Conservation (phyloP, 2,329 filamentous ascomycete genomes). For the Colletotrichum sp. region DNA sequence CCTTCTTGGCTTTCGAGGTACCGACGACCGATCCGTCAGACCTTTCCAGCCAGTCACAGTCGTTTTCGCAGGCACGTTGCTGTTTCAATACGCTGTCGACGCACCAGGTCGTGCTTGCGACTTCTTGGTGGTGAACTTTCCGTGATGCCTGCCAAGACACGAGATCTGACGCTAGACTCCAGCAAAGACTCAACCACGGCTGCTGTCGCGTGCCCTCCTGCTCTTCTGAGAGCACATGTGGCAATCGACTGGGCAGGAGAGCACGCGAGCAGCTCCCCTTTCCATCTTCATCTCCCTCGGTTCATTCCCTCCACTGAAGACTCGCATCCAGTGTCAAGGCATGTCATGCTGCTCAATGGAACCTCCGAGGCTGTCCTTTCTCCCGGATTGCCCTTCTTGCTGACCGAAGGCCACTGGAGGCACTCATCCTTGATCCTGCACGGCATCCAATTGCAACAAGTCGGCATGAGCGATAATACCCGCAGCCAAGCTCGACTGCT, state of each 20-base stretch:
- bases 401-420: neutral
- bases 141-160: slow-evolving; percentile 4
- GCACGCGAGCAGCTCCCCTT: slow-evolving; percentile 5
- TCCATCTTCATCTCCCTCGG: neutral
- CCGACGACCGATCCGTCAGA: neutral
- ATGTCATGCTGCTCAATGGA: neutral
- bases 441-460: neutral
- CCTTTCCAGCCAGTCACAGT: neutral
- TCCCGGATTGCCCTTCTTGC: neutral
- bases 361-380: neutral
- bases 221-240: slow-evolving; percentile 10
- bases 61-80: slow-evolving; percentile 4
- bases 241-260: slow-evolving; percentile 2
- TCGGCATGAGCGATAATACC: neutral
- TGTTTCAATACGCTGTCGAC: neutral
- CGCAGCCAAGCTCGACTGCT: neutral
- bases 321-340: neutral
- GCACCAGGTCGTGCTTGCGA: neutral
- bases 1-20: slow-evolving; percentile 18
- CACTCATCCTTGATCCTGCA: neutral
- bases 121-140: neutral
- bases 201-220: slow-evolving; percentile 16
- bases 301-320: neutral
- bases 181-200: neutral
- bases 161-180: slow-evolving; percentile 4